A percentile compares a stretch with the other conserved stretches of the same genome.
Evolutionary conservation across 2,329 filamentous ascomycete species (phyloP).

Genomic region (Aspergillus sp.): DNA sequence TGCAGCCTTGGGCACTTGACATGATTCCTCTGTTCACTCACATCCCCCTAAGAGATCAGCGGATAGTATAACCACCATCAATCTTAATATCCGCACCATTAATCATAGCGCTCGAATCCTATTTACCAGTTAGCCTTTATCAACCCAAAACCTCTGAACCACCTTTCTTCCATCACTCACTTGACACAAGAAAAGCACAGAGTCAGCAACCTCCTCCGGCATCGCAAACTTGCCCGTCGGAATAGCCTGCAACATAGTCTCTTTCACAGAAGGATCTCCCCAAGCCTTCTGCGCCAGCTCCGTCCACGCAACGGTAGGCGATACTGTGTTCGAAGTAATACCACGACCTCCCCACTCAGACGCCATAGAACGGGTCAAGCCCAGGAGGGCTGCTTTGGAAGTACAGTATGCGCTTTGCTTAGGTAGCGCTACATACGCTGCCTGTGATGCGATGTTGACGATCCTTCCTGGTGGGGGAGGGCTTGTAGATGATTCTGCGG

Average conservation of each 20-base stretch:
- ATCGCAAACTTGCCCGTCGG: slow-evolving; percentile 34
- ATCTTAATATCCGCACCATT: slow-evolving; percentile 36
- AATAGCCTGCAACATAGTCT: slow-evolving; percentile 32
- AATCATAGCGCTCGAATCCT: slow-evolving; percentile 37
- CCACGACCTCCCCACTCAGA: slow-evolving; percentile 42
- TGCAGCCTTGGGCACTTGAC: too few relatives aligned
- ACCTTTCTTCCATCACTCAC: slow-evolving; percentile 10
- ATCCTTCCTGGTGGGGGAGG: slow-evolving; percentile 35
- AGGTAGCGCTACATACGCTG: slow-evolving; percentile 41
- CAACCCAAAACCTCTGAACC: background rate
- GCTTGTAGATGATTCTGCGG: slow-evolving; percentile 9
- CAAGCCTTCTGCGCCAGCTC: slow-evolving; percentile 39
- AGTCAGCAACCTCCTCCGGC: slow-evolving; percentile 35
- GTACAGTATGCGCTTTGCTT: slow-evolving; percentile 44
- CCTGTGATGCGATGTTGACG: slow-evolving; percentile 42
- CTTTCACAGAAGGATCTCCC: slow-evolving; percentile 29
- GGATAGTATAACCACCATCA: slow-evolving; percentile 36
- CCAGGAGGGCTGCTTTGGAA: slow-evolving; percentile 41
- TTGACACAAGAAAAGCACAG: slow-evolving; percentile 34
- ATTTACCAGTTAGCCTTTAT: background rate
- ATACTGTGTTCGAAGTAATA: slow-evolving; percentile 42
- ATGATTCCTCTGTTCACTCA: background rate
- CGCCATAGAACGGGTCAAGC: slow-evolving; percentile 41
- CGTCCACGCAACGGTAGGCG: slow-evolving; percentile 44
- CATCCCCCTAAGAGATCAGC: slow-evolving; percentile 11